Base-by-base conservation (phyloP, 2,329 filamentous ascomycete species). In the Botrytis hyacinthi region DNA sequence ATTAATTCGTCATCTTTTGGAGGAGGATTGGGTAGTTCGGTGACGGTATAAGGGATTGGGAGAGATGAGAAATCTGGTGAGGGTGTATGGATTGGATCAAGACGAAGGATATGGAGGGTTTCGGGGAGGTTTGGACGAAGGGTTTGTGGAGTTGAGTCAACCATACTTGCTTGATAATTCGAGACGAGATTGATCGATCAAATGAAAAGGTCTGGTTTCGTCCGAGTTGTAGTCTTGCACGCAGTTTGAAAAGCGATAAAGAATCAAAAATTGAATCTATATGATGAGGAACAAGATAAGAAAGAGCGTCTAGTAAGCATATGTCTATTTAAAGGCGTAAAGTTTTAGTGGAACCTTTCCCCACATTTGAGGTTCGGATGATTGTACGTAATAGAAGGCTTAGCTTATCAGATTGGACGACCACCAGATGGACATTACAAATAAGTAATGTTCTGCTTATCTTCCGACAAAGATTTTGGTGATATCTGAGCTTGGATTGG, bases 1-100 rank as follows among this genome's bases (percentile, higher is more conserved):
- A 84, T 80, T 57, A 82, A 77, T 26, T 32, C 20, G 20, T 32
- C n/a, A 14, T 61, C 77, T 77, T 9, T 78, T 74, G 7, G 82
- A 62, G 40, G 66, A 73, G 75, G 75, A 48, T 61, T 72, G 32
- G 71, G 40, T 44, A 78, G 74, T 20, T 72, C 73, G 40, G 72
- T 74, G 70, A 77, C 77, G n/a, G 74, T 77, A 73, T 76, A 75
- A 14, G 66, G 73, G 70, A 77, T 70, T n/a, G 72, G 74, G 73
- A 79, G 20, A 9, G 60, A 26, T n/a, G 60, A 32, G 48, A 54
- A 69, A 29, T 54, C 51, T 5, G 40, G 46, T n/a, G 48, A 5
- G 18, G 44, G 59, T 12, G 32, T 22, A 29, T 54, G 48, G 26
- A 54, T 51, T 40, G 70, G 46, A n/a, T 70, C 68, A 6, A 59